phyloP scores from a whole-genome alignment of 1,139 yeast genomes.

The Kodamaea ohmeri region DNA sequence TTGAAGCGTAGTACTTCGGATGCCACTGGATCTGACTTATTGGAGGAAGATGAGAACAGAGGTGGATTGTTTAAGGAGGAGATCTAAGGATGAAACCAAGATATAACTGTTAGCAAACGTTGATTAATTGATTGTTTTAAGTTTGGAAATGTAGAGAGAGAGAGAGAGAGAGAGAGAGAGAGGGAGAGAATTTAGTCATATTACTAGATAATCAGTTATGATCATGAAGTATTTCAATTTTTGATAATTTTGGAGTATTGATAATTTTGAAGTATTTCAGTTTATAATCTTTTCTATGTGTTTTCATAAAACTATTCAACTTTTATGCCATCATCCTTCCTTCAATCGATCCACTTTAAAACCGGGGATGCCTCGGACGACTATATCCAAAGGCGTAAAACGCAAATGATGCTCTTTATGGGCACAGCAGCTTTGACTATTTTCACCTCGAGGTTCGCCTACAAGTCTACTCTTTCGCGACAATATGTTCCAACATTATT shows the following conservation, averaged over 20 bases:
- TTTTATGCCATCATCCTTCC: conserved; percentile 6
- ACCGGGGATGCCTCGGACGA: conserved; percentile 39
- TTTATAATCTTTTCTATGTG: conserved; percentile 3
- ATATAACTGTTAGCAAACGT: too few relatives aligned
- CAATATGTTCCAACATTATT: conserved; percentile 76
- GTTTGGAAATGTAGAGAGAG: conserved; percentile 8
- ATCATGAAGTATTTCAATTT: too few relatives aligned
- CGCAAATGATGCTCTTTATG: conserved; percentile 70
- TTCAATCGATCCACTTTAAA: conserved; percentile 26
- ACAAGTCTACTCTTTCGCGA: conserved; percentile 68
- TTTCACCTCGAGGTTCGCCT: conserved; percentile 69
- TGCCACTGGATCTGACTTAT: conserved; percentile 9
- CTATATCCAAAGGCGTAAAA: conserved; percentile 57
- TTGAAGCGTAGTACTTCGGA: conserved; percentile 3
- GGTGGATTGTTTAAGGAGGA: conserved; percentile 48
- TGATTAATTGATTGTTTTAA: conserved; percentile 11
- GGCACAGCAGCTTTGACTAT: conserved; percentile 73
- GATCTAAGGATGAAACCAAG: conserved; percentile 28
- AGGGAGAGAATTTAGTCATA: too few relatives aligned
- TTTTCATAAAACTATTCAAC: conserved; percentile 1
- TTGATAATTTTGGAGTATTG: too few relatives aligned
- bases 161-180: neutral
- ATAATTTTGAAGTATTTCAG: too few relatives aligned
- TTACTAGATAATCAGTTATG: too few relatives aligned
- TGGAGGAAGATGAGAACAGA: conserved; percentile 18